Percentiles rank a stretch among this genome's conserved stretches.
Evolutionary conservation across 257 asterid species (phyloP).

Genomic region (Coffea eugenioides): DNA sequence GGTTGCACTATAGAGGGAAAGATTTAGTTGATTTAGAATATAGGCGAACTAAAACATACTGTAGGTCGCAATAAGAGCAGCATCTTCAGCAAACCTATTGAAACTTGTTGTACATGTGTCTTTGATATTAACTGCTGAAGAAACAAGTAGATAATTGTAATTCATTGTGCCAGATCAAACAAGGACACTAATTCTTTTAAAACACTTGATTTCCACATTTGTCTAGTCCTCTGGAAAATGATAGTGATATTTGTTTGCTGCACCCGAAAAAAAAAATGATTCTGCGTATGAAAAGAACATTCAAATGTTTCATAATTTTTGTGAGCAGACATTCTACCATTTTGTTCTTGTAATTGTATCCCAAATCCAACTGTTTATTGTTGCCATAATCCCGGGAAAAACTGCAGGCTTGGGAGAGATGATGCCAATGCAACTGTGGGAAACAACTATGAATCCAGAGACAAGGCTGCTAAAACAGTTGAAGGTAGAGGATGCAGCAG

Average conservation of each 20-base stretch:
- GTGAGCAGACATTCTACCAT: not conserved
- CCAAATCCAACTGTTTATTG: not conserved
- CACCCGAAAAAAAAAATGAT: not conserved
- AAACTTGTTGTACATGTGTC: not conserved
- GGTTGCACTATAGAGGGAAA: not conserved
- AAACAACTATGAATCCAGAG: conserved; percentile 89
- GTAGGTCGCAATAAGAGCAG: not conserved
- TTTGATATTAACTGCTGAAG: not conserved
- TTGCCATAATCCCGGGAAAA: conserved; percentile 1
- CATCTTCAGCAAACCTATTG: not conserved
- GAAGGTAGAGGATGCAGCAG: conserved; percentile 81
- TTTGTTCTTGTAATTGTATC: not conserved
- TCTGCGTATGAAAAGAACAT: not conserved
- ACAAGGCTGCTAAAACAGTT: conserved; percentile 75
- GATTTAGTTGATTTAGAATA: not conserved
- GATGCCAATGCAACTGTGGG: conserved; percentile 99
- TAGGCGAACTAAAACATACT: not conserved
- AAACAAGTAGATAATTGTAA: too few species aligned
- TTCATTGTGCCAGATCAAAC: too few species aligned
- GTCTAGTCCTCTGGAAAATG: not conserved
- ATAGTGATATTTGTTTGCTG: not conserved
- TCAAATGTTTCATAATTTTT: not conserved
- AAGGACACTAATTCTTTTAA: not conserved
- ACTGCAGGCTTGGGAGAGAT: conserved; percentile 94
- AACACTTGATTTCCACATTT: not conserved